phyloP scores from a whole-genome alignment of 176 grass and related monocot genomes.

The Carex kokanica region DNA sequence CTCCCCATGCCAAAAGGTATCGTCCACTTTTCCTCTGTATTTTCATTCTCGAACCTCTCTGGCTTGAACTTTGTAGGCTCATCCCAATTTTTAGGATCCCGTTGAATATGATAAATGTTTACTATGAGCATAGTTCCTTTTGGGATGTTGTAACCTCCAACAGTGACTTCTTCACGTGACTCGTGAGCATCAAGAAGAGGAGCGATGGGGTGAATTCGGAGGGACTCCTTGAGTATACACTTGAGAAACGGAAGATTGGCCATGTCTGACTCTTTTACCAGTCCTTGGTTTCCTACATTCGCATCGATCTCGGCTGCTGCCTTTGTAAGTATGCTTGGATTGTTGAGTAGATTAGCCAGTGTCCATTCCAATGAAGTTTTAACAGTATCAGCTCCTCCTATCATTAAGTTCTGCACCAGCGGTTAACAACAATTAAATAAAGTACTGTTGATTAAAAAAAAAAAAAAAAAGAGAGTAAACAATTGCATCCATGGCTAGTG shows the following conservation, averaged over 20 bases:
- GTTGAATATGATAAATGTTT: conserved; percentile 35
- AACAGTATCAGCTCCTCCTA: conserved; percentile 26
- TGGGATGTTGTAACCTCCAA: conserved; percentile 32
- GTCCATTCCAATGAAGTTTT: conserved; percentile 29
- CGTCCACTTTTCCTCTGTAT: neutral
- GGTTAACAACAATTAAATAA: neutral
- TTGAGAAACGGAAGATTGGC: conserved; percentile 30
- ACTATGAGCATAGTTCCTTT: conserved; percentile 32
- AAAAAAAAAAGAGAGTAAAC: neutral
- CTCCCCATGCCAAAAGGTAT: conserved; percentile 33
- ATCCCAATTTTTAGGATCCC: conserved; percentile 20
- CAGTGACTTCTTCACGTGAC: conserved; percentile 23
- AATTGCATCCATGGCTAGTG: neutral
- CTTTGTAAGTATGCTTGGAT: conserved; percentile 14
- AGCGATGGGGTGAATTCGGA: conserved; percentile 24
- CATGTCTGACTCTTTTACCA: conserved; percentile 28
- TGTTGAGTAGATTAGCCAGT: conserved; percentile 28
- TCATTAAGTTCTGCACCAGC: neutral
- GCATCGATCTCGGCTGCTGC: conserved; percentile 25
- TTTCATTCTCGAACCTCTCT: conserved; percentile 22
- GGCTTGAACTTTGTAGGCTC: conserved; percentile 31
- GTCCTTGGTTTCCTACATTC: conserved; percentile 13
- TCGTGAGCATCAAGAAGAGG: conserved; percentile 29
- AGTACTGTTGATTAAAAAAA: neutral
- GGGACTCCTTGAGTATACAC: conserved; percentile 24